Base-by-base conservation (phyloP, 495 filamentous ascomycete species). In the Thozetella sp. region DNA sequence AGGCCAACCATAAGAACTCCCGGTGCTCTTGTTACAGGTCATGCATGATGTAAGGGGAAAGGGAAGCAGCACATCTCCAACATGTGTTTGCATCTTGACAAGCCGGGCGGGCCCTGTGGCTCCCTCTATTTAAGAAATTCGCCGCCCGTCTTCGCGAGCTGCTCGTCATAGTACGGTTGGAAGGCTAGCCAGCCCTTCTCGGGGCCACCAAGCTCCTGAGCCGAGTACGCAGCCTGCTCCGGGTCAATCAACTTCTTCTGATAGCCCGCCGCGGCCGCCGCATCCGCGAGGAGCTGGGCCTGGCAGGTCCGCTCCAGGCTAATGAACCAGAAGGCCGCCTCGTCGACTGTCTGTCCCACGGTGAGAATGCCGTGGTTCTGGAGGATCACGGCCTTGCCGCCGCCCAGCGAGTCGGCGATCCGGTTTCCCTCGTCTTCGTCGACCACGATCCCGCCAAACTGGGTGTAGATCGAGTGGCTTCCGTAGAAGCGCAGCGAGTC, bases 301-400 rank as follows among this genome's bases (percentile, higher is more conserved):
- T 88, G 85, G 60, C 87, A 90, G 23, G 84, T 83, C 62, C 85
- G 80, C 56, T 90, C 88, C 22, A 90, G 71, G 62, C 83, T 86
- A 22, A 85, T 76, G 62, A 89, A 90, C 55, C 88, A 86, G 62
- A 87, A 88, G 1, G 86, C 87, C 1, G 80, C 81, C 63, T 84
- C 83, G 69, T 85, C 83, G 3, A 83, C 78, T 0, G 79, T 83
- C 24, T 62, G 43, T 0, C 81, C 83, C 4, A 79, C 80, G 1
- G 81, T 83, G 24, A 86, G 63, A 17, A 86, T 67, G 0, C 82
- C 82, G 60, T 86, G 83, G 57, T 85, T 85, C 56, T 75, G 69
- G 2, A 85, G 72, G 20, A 85, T 79, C 17, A 76, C 67, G 26
- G 87, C 85, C 62, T 88, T 90, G 12, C 85, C 80, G 53, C 79